Evolutionary conservation across 352 stramenopile species (phyloP), one percentile per base, ranked within the genome.

Genomic region (Globisporangium perplexum): DNA sequence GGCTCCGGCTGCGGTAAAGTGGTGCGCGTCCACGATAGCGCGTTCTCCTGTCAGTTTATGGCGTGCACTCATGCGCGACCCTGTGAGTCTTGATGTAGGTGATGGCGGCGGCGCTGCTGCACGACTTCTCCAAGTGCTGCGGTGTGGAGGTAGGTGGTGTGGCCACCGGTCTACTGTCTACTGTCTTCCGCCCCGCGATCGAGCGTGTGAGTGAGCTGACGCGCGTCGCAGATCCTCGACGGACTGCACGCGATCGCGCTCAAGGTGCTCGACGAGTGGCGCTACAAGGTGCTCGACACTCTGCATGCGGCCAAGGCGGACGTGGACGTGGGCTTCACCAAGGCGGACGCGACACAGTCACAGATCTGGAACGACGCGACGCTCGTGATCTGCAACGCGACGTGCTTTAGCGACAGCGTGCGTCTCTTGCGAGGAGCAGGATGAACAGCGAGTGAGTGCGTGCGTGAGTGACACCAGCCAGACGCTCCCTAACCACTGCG

Each of bases 1-100:
- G 76, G 76, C 43, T 87, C 76, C 11, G 76, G 76, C 17, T 87
- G 76, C 47, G 76, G 76, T 56, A 87, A 87, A 87, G 76, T 85
- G 55, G 76, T 87, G 55, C 36, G 72, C 62, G 0, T 38, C 14
- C 39, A 18, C 20, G 3, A 10, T 24, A 12, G 43, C 23, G 7
- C 2, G 14, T 20, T 14, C 42, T 22, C 12, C 12, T 12, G 1
- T 17, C 14, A 14, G 7, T 1, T 4, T 14, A 36, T 11, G 5
- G 26, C 26, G 26, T 2, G 26, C 14, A 5, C 41, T 28, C 2
- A 47, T 47, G 41, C 6, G 8, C n/a, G 15, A 20, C n/a, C n/a
- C 7, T 5, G 12, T 31, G 20, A 5, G 15, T 22, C 28, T 11
- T 31, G 44, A 18, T 42, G 20, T 33, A 87, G 76, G 63, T 83